Conservation (phyloP, 139 green algal genomes). For the Edaphochlamys debaryana region DNA sequence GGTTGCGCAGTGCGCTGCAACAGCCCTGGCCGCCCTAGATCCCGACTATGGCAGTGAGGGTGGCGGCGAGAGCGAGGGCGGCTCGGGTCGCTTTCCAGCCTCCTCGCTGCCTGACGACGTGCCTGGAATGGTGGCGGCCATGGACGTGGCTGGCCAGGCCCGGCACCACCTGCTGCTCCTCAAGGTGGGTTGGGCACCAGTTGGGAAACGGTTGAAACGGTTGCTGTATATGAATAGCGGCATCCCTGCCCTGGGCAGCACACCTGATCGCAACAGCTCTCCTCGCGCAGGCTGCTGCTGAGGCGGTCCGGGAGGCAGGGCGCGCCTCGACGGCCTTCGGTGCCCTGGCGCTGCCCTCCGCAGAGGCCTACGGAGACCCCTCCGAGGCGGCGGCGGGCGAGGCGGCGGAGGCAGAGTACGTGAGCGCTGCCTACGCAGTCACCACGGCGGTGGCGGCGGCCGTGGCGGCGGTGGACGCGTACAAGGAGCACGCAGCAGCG, state of each 20-base stretch:
- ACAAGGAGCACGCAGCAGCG: background rate
- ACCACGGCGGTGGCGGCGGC: conserved; percentile 13
- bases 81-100: background rate
- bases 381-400: background rate
- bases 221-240: no score
- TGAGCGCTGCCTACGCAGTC: conserved; percentile 22
- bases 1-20: conserved; percentile 11
- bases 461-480: background rate
- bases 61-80: background rate
- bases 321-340: background rate
- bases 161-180: conserved; percentile 10
- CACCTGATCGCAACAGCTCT: no score
- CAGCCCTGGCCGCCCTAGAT: conserved; percentile 12
- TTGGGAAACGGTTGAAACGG: no score
- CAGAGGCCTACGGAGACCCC: no score
- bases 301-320: background rate
- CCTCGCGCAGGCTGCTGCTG: conserved; percentile 5
- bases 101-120: background rate
- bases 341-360: no score
- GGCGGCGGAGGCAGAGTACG: conserved; percentile 30
- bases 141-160: conserved; percentile 21
- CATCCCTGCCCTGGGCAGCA: no score
- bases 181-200: conserved; percentile 10
- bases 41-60: background rate
- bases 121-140: conserved; percentile 8